These are phyloP conservation scores for Rhypophila decipiens DNA, from an alignment of 495 filamentous ascomycete species.

Conservation along the genomic window DNA sequence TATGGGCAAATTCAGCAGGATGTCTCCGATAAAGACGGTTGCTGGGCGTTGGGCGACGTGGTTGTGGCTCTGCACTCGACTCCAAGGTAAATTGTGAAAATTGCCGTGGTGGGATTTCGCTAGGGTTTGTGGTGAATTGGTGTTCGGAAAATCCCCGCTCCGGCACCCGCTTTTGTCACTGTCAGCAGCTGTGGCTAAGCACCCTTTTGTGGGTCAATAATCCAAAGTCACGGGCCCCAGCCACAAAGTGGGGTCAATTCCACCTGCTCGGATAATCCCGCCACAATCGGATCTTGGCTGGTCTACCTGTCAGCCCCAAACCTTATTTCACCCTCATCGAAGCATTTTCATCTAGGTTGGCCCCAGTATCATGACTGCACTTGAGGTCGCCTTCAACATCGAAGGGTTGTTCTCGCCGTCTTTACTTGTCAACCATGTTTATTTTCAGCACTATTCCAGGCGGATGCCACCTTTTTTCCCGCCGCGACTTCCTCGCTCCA, in stretches of 20 bases:
- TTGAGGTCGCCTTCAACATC: too few relatives aligned
- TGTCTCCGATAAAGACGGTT: conserved; percentile 24
- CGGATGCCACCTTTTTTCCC: too few relatives aligned
- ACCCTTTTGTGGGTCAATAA: too few relatives aligned
- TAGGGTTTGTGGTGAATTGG: conserved; percentile 8
- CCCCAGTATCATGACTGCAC: too few relatives aligned
- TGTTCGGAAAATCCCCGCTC: conserved; percentile 5
- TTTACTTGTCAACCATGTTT: too few relatives aligned
- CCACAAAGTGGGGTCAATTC: not conserved
- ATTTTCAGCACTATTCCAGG: too few relatives aligned
- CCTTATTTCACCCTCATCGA: too few relatives aligned
- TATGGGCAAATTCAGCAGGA: conserved; percentile 28
- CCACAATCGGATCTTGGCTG: not conserved
- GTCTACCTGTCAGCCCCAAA: too few relatives aligned
- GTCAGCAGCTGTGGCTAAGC: not conserved
- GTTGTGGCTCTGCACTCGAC: conserved; percentile 25
- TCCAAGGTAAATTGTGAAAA: conserved; percentile 15
- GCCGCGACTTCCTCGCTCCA: too few relatives aligned
- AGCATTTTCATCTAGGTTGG: too few relatives aligned
- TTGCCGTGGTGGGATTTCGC: conserved; percentile 8
- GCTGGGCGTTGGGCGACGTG: conserved; percentile 33
- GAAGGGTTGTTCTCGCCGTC: too few relatives aligned
- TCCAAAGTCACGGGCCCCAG: not conserved
- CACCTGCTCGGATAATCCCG: not conserved
- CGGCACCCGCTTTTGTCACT: not conserved